Percentiles rank a stretch among this genome's conserved stretches.
These are phyloP conservation scores for Neurospora discreta DNA, from an alignment of 495 filamentous ascomycete species.

Conservation along the genomic window DNA sequence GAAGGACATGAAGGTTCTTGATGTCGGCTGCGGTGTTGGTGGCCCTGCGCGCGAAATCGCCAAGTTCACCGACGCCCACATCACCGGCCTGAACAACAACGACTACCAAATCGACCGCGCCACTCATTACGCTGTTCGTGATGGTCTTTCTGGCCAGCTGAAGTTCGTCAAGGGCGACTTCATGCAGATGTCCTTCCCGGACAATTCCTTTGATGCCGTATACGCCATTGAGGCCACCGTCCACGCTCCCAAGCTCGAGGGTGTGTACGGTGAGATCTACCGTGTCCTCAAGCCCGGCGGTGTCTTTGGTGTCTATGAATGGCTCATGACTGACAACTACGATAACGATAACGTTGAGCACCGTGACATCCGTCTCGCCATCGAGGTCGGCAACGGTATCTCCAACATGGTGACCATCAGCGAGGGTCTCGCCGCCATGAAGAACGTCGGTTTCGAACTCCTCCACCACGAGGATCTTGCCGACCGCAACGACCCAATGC, in stretches of 20 bases:
- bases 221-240: conserved; percentile 98
- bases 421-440: conserved; percentile 75
- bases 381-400: conserved; percentile 95
- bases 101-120: conserved; percentile 98
- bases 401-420: conserved; percentile 93
- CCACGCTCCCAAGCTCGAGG: conserved; percentile 88
- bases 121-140: conserved; percentile 68
- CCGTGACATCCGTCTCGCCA: conserved; percentile 83
- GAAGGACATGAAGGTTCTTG: conserved; percentile 79
- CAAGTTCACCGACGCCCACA: conserved; percentile 84
- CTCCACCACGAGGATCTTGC: conserved; percentile 85
- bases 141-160: conserved; percentile 72
- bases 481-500: conserved; percentile 60
- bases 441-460: conserved; percentile 79
- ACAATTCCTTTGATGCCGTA: conserved; percentile 86
- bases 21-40: conserved; percentile 96
- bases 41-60: conserved; percentile 96
- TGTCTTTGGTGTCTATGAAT: conserved; percentile 95
- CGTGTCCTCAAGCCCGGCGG: conserved; percentile 94
- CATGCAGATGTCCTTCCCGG: conserved; percentile 98
- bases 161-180: conserved; percentile 94
- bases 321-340: conserved; percentile 97
- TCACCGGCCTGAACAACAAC: conserved; percentile 97
- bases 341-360: conserved; percentile 82
- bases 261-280: conserved; percentile 89